Conservation (phyloP, 495 filamentous ascomycete species). For the Cercophora scortea region DNA sequence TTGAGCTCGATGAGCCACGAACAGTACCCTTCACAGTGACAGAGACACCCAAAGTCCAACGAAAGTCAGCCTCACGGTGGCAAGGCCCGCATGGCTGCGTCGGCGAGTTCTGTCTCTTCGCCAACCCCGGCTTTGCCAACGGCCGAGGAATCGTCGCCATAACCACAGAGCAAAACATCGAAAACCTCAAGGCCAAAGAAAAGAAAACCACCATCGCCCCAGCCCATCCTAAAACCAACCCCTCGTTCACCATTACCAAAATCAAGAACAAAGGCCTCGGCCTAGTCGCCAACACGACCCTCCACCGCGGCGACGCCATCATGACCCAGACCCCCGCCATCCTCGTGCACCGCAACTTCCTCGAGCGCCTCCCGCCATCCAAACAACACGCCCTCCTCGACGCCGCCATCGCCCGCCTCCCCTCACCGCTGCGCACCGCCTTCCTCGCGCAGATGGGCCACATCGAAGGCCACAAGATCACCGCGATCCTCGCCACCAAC, state of each 20-base stretch:
- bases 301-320: slow-evolving; percentile 13
- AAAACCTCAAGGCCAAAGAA: slow-evolving; percentile 1
- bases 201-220: not conserved
- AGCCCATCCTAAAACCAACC: not conserved
- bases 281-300: slow-evolving; percentile 11
- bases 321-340: slow-evolving; percentile 17
- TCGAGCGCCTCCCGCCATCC: slow-evolving; percentile 4
- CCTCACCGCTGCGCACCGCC: not conserved
- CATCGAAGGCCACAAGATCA: slow-evolving; percentile 9
- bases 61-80: slow-evolving; percentile 1
- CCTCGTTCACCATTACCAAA: slow-evolving; percentile 3
- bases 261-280: slow-evolving; percentile 19
- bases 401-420: slow-evolving; percentile 12
- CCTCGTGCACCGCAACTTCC: slow-evolving; percentile 15
- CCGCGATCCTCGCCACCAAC: slow-evolving; percentile 21
- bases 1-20: not conserved
- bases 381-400: slow-evolving; percentile 14
- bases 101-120: slow-evolving; percentile 18
- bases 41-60: not conserved
- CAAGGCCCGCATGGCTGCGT: slow-evolving; percentile 8
- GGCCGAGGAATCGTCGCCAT: slow-evolving; percentile 18
- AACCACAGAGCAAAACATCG: slow-evolving; percentile 14
- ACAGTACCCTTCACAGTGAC: not conserved
- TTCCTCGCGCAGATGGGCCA: slow-evolving; percentile 13
- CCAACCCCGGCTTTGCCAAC: slow-evolving; percentile 15